These are phyloP conservation scores for Aspergillus tanneri DNA, from an alignment of 2,329 filamentous ascomycete genomes.

Conservation along the genomic window DNA sequence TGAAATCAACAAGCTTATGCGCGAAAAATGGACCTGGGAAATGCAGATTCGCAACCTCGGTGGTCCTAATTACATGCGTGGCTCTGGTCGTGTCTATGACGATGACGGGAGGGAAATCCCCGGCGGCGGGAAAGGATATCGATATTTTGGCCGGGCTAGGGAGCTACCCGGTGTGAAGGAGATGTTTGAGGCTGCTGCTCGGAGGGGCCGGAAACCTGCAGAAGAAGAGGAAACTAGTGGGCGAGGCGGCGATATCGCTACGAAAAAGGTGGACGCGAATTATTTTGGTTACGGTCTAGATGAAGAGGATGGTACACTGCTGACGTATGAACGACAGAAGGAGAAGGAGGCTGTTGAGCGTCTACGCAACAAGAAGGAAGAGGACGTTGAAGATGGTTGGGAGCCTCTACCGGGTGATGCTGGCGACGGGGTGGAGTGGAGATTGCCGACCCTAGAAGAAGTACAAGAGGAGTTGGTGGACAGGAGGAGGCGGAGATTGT, in stretches of 20 bases:
- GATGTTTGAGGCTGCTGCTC: slow-evolving; percentile 77
- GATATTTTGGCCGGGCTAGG: slow-evolving; percentile 86
- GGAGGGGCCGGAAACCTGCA: slow-evolving; percentile 61
- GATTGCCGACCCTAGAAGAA: slow-evolving; percentile 79
- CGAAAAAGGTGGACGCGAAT: slow-evolving; percentile 78
- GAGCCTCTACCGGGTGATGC: slow-evolving; percentile 81
- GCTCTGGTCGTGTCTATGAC: slow-evolving; percentile 68
- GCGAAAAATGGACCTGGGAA: slow-evolving; percentile 99
- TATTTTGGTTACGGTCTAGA: slow-evolving; percentile 95
- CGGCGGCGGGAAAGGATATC: slow-evolving; percentile 80
- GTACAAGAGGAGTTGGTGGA: slow-evolving; percentile 94
- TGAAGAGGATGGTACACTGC: slow-evolving; percentile 79
- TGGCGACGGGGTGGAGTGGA: slow-evolving; percentile 80
- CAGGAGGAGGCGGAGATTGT: slow-evolving; percentile 73
- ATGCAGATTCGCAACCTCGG: slow-evolving; percentile 91
- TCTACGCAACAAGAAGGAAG: slow-evolving; percentile 60
- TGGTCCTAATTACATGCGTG: slow-evolving; percentile 95
- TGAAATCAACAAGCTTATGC: slow-evolving; percentile 98
- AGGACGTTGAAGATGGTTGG: slow-evolving; percentile 68
- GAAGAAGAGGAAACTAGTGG: slow-evolving; percentile 64
- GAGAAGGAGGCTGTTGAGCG: slow-evolving; percentile 77
- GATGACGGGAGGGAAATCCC: slow-evolving; percentile 70
- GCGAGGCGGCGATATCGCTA: slow-evolving; percentile 43
- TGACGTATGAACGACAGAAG: slow-evolving; percentile 78
- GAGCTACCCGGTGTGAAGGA: slow-evolving; percentile 96